These are phyloP conservation scores for Trichoderma virens DNA, from an alignment of 495 filamentous ascomycete genomes.

Conservation along the genomic window DNA sequence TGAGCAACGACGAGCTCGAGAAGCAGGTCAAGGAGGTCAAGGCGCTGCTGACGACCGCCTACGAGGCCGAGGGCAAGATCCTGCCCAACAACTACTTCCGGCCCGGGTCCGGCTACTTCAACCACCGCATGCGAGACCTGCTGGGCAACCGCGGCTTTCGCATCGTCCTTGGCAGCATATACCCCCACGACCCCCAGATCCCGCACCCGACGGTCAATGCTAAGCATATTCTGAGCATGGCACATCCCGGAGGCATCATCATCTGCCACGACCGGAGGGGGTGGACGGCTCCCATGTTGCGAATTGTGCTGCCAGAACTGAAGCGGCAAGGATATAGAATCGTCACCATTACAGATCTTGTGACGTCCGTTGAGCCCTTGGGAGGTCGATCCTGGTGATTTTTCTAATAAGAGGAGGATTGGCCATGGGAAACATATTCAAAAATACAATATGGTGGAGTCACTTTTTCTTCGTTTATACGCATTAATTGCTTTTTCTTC, in stretches of 20 bases:
- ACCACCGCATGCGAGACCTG: slow-evolving; percentile 51
- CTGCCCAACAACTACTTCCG: slow-evolving; percentile 57
- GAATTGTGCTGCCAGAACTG: slow-evolving; percentile 60
- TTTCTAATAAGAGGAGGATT: no score
- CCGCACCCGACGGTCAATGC: slow-evolving; percentile 59
- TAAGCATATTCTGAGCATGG: slow-evolving; percentile 71
- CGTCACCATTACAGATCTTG: slow-evolving; percentile 57
- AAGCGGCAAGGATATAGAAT: slow-evolving; percentile 57
- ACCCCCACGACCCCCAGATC: slow-evolving; percentile 82
- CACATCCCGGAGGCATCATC: slow-evolving; percentile 65
- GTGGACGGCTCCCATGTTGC: slow-evolving; percentile 73
- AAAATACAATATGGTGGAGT: neutral
- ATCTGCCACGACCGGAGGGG: slow-evolving; percentile 74
- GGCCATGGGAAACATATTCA: neutral
- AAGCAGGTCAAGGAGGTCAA: slow-evolving; percentile 38
- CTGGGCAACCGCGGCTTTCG: slow-evolving; percentile 50
- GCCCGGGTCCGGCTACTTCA: slow-evolving; percentile 77
- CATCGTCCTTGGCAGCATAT: slow-evolving; percentile 71
- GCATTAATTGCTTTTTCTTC: neutral
- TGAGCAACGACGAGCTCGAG: slow-evolving; percentile 33
- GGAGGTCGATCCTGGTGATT: neutral
- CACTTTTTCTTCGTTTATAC: neutral
- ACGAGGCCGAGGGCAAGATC: slow-evolving; percentile 33
- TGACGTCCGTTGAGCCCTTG: slow-evolving; percentile 24
- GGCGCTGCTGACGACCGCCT: slow-evolving; percentile 45